Evolutionary conservation across 306 rosid species (phyloP).

Genomic region (Inga oerstediana): DNA sequence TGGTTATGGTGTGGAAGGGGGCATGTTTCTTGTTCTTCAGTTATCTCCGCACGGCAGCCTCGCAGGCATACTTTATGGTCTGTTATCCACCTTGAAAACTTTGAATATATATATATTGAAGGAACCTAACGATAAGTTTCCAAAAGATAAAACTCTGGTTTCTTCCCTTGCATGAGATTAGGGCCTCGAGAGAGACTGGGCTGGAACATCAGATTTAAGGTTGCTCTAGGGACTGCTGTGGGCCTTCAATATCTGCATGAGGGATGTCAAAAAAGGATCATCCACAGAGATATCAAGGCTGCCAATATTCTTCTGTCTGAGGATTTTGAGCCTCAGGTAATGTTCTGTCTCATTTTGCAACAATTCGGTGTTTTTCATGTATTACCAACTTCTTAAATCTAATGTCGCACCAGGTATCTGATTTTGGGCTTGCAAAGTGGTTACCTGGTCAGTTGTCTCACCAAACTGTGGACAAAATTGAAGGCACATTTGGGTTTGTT

Average conservation of each 20-base stretch:
- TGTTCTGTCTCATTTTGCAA: slow-evolving; percentile 11
- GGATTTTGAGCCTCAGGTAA: slow-evolving; percentile 96
- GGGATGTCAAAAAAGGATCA: slow-evolving; percentile 93
- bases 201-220: slow-evolving; percentile 74
- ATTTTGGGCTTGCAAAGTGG: slow-evolving; percentile 98
- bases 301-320: slow-evolving; percentile 83
- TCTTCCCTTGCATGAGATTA: slow-evolving; percentile 32
- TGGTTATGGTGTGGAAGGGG: slow-evolving; percentile 98
- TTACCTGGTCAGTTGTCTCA: slow-evolving; percentile 98
- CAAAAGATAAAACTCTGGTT: slow-evolving; percentile 4
- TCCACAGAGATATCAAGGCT: slow-evolving; percentile 97
- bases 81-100: slow-evolving; percentile 29
- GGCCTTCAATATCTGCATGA: slow-evolving; percentile 92
- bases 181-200: slow-evolving; percentile 82
- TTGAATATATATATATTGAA: background rate
- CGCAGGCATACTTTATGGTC: slow-evolving; percentile 87
- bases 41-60: slow-evolving; percentile 95
- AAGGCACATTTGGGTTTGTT: slow-evolving; percentile 98
- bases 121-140: slow-evolving; percentile 15
- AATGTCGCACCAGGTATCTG: slow-evolving; percentile 68
- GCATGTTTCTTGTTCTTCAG: slow-evolving; percentile 97
- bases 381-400: background rate
- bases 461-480: slow-evolving; percentile 82
- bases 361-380: background rate
- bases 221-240: slow-evolving; percentile 84